A percentile compares a stretch with the other conserved stretches of the same genome.
phyloP scores from a whole-genome alignment of 108 stramenopile species.

The Skeletonema marinoi region DNA sequence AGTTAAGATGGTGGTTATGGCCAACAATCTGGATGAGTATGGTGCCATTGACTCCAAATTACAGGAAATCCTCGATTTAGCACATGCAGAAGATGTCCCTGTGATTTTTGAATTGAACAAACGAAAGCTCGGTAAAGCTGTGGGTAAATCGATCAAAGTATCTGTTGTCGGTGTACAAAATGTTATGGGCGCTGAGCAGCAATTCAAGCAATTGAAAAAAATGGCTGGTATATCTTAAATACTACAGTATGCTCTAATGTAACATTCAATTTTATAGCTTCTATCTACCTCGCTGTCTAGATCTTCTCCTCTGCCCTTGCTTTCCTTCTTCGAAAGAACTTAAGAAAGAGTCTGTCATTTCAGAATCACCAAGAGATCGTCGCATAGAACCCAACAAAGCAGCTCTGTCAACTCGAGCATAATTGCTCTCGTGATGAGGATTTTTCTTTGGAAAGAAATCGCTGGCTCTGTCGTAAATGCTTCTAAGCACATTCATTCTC shows the following conservation, averaged over 20 bases:
- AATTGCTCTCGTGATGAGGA: conserved; percentile 9
- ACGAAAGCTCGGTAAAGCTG: conserved; percentile 82
- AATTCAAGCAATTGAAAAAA: conserved; percentile 76
- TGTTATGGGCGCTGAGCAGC: conserved; percentile 91
- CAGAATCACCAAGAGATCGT: conserved; percentile 12
- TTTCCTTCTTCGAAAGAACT: conserved; percentile 2
- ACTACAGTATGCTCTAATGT: not conserved
- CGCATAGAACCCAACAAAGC: conserved; percentile 39
- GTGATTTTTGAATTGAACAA: conserved; percentile 89
- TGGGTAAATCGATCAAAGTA: conserved; percentile 89
- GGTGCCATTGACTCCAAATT: conserved; percentile 85
- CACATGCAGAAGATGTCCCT: conserved; percentile 69
- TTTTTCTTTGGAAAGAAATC: conserved; percentile 27
- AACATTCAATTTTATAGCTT: not conserved
- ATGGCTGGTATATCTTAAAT: conserved; percentile 25
- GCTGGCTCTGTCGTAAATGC: conserved; percentile 30
- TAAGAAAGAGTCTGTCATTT: conserved; percentile 1
- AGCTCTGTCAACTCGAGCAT: conserved; percentile 32
- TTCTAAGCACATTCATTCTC: conserved; percentile 26
- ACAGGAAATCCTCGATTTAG: conserved; percentile 81
- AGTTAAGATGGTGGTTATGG: conserved; percentile 90
- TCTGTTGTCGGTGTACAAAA: conserved; percentile 90
- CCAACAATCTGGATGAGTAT: conserved; percentile 91
- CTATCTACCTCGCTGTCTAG: not conserved
- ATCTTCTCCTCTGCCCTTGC: not conserved